A percentile compares a stretch with the other conserved stretches of the same genome.
Conservation (phyloP, 202 grass and related monocot species). For the Hordeum pubiflorum region DNA sequence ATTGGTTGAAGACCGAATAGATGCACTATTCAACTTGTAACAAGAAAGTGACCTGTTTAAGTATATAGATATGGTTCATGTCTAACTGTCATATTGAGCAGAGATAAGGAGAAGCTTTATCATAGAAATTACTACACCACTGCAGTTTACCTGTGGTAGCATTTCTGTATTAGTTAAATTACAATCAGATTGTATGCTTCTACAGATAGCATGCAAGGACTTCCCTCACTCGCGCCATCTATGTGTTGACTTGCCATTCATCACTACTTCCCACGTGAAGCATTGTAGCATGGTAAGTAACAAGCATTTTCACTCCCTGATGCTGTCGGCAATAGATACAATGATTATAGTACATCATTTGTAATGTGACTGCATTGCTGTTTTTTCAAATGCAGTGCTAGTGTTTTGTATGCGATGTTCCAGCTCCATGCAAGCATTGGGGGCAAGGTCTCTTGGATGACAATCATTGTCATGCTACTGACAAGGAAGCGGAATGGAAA, state of each 20-base stretch:
- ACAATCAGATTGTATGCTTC: neutral
- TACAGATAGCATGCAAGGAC: neutral
- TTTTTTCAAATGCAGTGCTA: neutral
- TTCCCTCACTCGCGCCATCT: neutral
- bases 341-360: neutral
- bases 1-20: neutral
- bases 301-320: neutral
- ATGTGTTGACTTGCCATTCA: neutral
- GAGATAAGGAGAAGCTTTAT: neutral
- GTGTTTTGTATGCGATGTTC: neutral
- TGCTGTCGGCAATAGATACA: neutral
- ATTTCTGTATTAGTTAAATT: neutral
- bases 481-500: neutral
- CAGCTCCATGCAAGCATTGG: neutral
- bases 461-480: neutral
- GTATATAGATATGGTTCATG: neutral
- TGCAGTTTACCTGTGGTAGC: neutral
- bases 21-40: neutral
- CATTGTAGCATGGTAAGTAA: neutral
- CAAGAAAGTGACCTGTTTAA: neutral
- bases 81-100: neutral
- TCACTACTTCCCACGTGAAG: neutral
- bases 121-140: neutral
- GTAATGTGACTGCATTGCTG: neutral
- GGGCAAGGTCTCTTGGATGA: neutral